Evolutionary conservation across 495 filamentous ascomycete genomes (phyloP), one percentile per base, ranked within the genome.

Genomic region (Penicillium malachiteum): DNA sequence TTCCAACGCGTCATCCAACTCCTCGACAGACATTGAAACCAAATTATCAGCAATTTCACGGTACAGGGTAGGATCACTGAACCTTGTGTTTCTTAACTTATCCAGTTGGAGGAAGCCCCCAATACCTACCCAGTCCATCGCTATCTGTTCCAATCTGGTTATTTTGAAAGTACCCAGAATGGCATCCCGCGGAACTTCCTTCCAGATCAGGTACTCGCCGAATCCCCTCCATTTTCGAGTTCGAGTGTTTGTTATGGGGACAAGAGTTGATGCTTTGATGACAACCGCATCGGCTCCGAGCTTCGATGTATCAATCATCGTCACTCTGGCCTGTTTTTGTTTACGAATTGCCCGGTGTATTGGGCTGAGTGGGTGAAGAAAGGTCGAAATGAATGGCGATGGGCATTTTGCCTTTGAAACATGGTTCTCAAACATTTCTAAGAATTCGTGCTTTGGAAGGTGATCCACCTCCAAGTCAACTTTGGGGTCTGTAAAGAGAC

Each of bases 171-270:
- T 56, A 10, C 52, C 60, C 10, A 68, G 46, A 21, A 78, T 73
- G 6, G 73, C 70, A 7, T 51, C 6, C 0, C 48, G 18, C 1
- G 61, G 57, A 0, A 74, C 49, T 5, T 43, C 33, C 0, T 65
- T 62, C 74, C 74, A 78, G 1, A 76, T 46, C 0, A 69, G 50
- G 37, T 62, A 74, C n/a, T 78, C 74, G 0, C 67, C 71, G 0
- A 42, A 56, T 0, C 71, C 74, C 3, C 52, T 55, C 56, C 73
- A 76, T 0, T 18, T 37, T 13, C n/a, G 4, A 8, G 58, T 58
- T 13, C 42, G 49, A 3, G 72, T 59, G 0, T 42, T 17, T 1
- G 66, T 65, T 16, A 57, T 35, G 7, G 32, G n/a, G 4, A 71
- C 57, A 0, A 74, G 42, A 1, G 52, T 44, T 3, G 42, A 5